A percentile compares a stretch with the other conserved stretches of the same genome.
phyloP scores from a whole-genome alignment of 2,329 filamentous ascomycete species.

The Trichophyton rubrum region DNA sequence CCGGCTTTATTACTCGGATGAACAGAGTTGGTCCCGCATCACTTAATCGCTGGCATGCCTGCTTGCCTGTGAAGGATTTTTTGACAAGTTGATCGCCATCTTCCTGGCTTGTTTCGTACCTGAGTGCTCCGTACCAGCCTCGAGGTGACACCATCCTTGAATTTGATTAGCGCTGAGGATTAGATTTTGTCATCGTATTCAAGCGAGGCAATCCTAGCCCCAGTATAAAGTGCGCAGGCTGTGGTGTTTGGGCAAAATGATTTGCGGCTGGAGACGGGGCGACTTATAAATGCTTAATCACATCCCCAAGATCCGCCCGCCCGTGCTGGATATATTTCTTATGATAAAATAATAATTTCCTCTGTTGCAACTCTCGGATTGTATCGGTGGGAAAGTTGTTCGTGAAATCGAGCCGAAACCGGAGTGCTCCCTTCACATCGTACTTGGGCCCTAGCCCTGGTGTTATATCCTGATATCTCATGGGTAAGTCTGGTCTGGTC shows the following conservation, averaged over 20 bases:
- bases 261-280: constrained; percentile 2
- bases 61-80: neutral
- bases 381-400: neutral
- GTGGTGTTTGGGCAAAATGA: neutral
- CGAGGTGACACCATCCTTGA: neutral
- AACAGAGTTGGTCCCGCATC: neutral
- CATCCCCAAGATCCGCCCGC: neutral
- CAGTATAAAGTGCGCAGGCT: neutral
- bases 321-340: neutral
- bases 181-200: neutral
- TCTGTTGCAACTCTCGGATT: neutral
- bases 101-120: neutral
- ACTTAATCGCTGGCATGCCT: neutral
- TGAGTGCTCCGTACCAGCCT: neutral
- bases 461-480: neutral
- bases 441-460: neutral
- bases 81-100: neutral
- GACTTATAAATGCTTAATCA: neutral
- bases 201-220: neutral
- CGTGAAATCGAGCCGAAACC: neutral
- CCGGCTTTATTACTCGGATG: neutral
- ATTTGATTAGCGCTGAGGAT: neutral
- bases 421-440: neutral
- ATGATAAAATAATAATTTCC: neutral
- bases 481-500: neutral